Evolutionary conservation across 208 protist species (phyloP).

Genomic region (Crithidia bombi): DNA sequence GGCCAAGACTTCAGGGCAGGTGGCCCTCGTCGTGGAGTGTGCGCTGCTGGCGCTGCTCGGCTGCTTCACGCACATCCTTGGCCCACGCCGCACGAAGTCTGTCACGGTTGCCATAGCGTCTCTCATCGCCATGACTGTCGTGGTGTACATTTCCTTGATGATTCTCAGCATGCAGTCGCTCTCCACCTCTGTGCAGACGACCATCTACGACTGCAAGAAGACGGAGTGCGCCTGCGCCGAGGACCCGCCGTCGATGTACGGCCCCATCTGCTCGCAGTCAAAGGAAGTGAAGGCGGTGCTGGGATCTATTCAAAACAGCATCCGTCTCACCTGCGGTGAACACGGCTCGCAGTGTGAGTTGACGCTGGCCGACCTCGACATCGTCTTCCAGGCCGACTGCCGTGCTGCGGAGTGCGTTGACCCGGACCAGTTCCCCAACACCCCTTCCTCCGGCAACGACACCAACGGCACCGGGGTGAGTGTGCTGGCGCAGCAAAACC

Average conservation of each 20-base stretch:
- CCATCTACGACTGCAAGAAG: constrained; percentile 69
- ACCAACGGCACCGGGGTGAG: constrained; percentile 12
- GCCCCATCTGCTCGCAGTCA: constrained; percentile 71
- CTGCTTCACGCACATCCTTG: constrained; percentile 40
- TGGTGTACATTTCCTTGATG: constrained; percentile 71
- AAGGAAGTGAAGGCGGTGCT: constrained; percentile 58
- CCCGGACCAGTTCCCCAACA: constrained; percentile 46
- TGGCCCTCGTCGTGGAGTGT: constrained; percentile 60
- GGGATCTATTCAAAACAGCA: constrained; percentile 60
- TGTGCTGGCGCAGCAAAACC: constrained; percentile 20
- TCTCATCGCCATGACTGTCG: constrained; percentile 37
- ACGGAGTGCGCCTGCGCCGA: constrained; percentile 72
- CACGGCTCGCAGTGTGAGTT: constrained; percentile 47
- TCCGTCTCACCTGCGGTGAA: constrained; percentile 53
- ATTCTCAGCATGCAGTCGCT: constrained; percentile 58
- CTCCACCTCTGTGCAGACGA: constrained; percentile 11
- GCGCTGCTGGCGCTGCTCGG: constrained; percentile 54
- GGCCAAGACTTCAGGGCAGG: constrained; percentile 40
- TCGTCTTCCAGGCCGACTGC: constrained; percentile 76
- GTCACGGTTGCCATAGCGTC: constrained; percentile 41
- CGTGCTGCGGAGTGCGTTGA: constrained; percentile 80
- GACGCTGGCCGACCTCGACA: constrained; percentile 55
- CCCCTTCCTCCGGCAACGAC: constrained; percentile 27
- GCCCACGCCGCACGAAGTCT: constrained; percentile 35
- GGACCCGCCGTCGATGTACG: constrained; percentile 60